phyloP scores from a whole-genome alignment of 1,139 yeast genomes.

The Lizanozyma gosingica region DNA sequence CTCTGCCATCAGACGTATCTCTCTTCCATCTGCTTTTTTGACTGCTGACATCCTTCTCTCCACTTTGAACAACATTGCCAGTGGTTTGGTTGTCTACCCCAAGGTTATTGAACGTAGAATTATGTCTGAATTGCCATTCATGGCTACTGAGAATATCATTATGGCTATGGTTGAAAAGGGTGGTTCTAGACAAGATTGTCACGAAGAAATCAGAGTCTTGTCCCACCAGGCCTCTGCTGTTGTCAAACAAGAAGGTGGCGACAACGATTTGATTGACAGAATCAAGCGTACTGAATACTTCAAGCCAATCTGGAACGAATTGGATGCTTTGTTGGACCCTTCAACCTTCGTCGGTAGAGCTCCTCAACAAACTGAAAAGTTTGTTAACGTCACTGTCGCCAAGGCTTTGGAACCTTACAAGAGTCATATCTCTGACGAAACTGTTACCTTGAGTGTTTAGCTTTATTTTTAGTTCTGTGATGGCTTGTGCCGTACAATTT shows the following conservation, averaged over 20 bases:
- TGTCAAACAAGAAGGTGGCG: slow-evolving; percentile 98
- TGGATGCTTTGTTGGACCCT: slow-evolving; percentile 79
- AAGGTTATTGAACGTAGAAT: slow-evolving; percentile 97
- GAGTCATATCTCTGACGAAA: slow-evolving; percentile 50
- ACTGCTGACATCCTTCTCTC: slow-evolving; percentile 91
- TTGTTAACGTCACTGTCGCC: slow-evolving; percentile 75
- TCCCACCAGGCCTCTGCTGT: slow-evolving; percentile 97
- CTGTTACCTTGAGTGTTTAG: slow-evolving; percentile 43
- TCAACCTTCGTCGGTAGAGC: slow-evolving; percentile 97
- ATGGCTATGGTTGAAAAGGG: slow-evolving; percentile 99
- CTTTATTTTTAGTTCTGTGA: too few relatives aligned
- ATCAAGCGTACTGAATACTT: slow-evolving; percentile 73
- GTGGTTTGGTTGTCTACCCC: slow-evolving; percentile 96
- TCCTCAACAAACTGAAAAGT: slow-evolving; percentile 94
- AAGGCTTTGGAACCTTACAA: slow-evolving; percentile 70
- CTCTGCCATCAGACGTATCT: slow-evolving; percentile 95
- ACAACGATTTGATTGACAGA: slow-evolving; percentile 91
- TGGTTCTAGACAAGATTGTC: slow-evolving; percentile 96
- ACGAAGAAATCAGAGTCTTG: slow-evolving; percentile 92
- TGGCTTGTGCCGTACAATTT: too few relatives aligned
- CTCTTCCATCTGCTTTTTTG: slow-evolving; percentile 91
- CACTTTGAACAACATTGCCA: slow-evolving; percentile 82
- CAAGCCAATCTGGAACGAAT: slow-evolving; percentile 79
- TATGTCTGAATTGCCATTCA: slow-evolving; percentile 89
- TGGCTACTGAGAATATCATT: slow-evolving; percentile 98